Evolutionary conservation across 2,329 filamentous ascomycete genomes (phyloP).

Genomic region (Monilinia fructigena): DNA sequence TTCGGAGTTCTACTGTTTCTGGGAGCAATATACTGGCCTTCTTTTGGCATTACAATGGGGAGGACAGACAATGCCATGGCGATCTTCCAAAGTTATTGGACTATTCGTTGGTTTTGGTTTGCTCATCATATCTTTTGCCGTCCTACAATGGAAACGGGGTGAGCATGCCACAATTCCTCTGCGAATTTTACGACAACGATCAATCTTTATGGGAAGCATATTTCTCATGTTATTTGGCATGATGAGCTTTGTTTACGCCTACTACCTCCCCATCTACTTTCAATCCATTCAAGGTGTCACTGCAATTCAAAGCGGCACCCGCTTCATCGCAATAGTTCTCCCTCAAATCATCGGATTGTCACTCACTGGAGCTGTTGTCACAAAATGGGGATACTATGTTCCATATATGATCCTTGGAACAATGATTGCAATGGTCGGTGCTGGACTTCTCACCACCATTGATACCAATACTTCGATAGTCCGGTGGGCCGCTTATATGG

Average conservation of each 20-base stretch:
- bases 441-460: too few relatives aligned
- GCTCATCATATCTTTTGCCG: conserved; percentile 36
- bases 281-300: conserved; percentile 37
- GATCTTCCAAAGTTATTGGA: conserved; percentile 39
- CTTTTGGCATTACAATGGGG: conserved; percentile 45
- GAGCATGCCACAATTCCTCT: conserved; percentile 39
- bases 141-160: conserved; percentile 31
- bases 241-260: conserved; percentile 35
- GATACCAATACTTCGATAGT: too few relatives aligned
- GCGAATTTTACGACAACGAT: conserved; percentile 41
- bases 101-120: conserved; percentile 40
- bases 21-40: conserved; percentile 41
- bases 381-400: too few relatives aligned
- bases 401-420: too few relatives aligned
- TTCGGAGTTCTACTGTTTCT: conserved; percentile 42
- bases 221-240: conserved; percentile 38
- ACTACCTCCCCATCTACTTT: conserved; percentile 40
- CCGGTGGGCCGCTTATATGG: too few relatives aligned
- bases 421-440: too few relatives aligned
- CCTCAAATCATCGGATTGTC: too few relatives aligned
- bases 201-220: conserved; percentile 41
- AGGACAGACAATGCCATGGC: conserved; percentile 43
- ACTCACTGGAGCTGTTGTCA: too few relatives aligned
- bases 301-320: too few relatives aligned
- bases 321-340: too few relatives aligned